Evolutionary conservation across 2,329 filamentous ascomycete species (phyloP), one percentile per base, ranked within the genome.

Genomic region (Calcarisporium arbuscula): DNA sequence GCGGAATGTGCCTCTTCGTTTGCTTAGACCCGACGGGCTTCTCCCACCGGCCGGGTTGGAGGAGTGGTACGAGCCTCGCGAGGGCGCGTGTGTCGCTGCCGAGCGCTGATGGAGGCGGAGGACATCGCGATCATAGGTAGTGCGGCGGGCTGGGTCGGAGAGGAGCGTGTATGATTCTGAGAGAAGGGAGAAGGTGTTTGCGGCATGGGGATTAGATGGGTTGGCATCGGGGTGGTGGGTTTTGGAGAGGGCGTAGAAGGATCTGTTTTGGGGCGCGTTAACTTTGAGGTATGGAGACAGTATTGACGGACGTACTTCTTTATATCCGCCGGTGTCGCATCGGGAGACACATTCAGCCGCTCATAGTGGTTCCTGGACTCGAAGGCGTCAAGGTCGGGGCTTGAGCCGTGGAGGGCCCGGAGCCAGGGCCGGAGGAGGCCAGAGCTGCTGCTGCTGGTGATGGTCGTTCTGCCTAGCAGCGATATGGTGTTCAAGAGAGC

Each of bases 221-320:
- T 96, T 94, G 56, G 80, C 79, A 70, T 98, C 92, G 1, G 92
- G 92, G 61, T 98, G 92, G 71, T 95, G 82, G 35, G 74, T 66
- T 63, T 95, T 94, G 53, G 88, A 95, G 57, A 96, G 84, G 41
- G 73, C 63, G 71, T 95, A 96, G 74, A 95, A 98, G 47, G 77
- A 77, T 51, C 75, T 80, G 38, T 11, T 32, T 41, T 20, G 38
- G 29, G 9, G 12, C 10, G 14, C 22, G 22, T 25, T 25, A 25
- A 14, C 22, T 10, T 10, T 9, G 10, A 9, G 14, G 22, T 10
- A 25, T 25, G 14, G 14, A 25, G 22, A 25, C 22, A 25, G 22
- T 14, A 25, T 9, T 25, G 40, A 30, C 18, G n/a, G 30, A 28
- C 51, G 8, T 35, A 87, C 82, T 85, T 90, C 61, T 96, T 96